These are phyloP conservation scores for Aspergillus melleus DNA, from an alignment of 2,329 filamentous ascomycete genomes.

Conservation along the genomic window DNA sequence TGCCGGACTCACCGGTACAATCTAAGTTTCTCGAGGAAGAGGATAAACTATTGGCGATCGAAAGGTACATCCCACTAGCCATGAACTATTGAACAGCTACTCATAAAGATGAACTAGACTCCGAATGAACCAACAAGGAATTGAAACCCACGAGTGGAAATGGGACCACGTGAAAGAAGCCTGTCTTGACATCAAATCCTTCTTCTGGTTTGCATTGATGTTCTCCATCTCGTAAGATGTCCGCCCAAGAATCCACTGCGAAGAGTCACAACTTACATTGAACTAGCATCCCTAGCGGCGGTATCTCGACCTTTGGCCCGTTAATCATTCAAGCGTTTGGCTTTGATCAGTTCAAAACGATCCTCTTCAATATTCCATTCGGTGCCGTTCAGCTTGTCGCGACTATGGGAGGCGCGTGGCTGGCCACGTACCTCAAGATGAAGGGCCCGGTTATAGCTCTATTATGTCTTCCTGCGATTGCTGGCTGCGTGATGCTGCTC, in stretches of 20 bases:
- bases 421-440: slow-evolving; percentile 55
- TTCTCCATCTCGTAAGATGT: slow-evolving; percentile 53
- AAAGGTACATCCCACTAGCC: slow-evolving; percentile 39
- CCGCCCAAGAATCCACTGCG: background rate
- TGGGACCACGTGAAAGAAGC: slow-evolving; percentile 58
- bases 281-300: slow-evolving; percentile 54
- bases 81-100: background rate
- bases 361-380: slow-evolving; percentile 63
- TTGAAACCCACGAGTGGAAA: slow-evolving; percentile 48
- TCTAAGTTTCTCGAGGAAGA: slow-evolving; percentile 57
- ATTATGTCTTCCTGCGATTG: slow-evolving; percentile 58
- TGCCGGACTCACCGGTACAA: slow-evolving; percentile 65
- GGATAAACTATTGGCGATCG: slow-evolving; percentile 60
- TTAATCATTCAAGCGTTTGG: slow-evolving; percentile 61
- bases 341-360: slow-evolving; percentile 56
- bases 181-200: slow-evolving; percentile 59
- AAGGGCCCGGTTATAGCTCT: slow-evolving; percentile 58
- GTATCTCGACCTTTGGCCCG: slow-evolving; percentile 60
- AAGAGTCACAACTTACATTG: slow-evolving; percentile 6
- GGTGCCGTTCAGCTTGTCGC: slow-evolving; percentile 61
- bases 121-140: slow-evolving; percentile 51
- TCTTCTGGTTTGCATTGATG: slow-evolving; percentile 57
- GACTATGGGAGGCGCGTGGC: slow-evolving; percentile 58
- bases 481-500: slow-evolving; percentile 57
- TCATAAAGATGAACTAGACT: slow-evolving; percentile 31